Base-by-base conservation (phyloP, 768 basidiomycete species). In the Lactarius sanguifluus region DNA sequence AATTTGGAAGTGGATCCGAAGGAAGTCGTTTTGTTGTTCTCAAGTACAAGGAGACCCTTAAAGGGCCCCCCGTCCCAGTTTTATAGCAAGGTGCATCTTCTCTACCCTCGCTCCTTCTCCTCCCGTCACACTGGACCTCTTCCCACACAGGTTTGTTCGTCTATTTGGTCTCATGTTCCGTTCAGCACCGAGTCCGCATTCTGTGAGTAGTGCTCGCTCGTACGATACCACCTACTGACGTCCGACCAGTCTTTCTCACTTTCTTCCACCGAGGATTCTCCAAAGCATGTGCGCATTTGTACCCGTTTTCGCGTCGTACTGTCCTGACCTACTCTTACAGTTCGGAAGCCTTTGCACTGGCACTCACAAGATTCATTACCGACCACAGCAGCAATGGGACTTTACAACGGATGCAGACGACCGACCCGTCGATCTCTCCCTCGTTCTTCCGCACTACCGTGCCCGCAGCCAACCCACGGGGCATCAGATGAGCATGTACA, bases 371-470 rank as follows among this genome's bases (percentile, higher is more conserved):
- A 41, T 71, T 45, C 70, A 71, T 36, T 71, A 71, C 43, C 69
- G 61, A 30, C 68, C 70, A 28, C 71, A 72, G 13, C 70, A 69
- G 6, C 65, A 68, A 66, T 90, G 87, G 84, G 90, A 92, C 72
- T 88, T 86, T 71, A 73, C 81, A 58, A 78, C 89, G 69, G 83
- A 89, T 67, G 79, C 81, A 18, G 80, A 81, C 13, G 76, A 79
- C 64, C 75, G 78, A 40, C 76, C 85, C 13, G 78, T 91, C 65
- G 88, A 92, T 71, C 72, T 89, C 61, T 85, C 87, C 28, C 83
- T 92, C 57, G 82, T 85, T 28, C 79, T 92, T 56, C 91, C 91
- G 1, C 91, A 92, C 72, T 91, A 91, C 72, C 89, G 91, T 50
- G 90, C 91, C 13, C 83, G 85, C 43, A 79, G 85, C 70, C 89